phyloP scores from a whole-genome alignment of 116 monocot genomes.

The Dioscorea cayenensis region DNA sequence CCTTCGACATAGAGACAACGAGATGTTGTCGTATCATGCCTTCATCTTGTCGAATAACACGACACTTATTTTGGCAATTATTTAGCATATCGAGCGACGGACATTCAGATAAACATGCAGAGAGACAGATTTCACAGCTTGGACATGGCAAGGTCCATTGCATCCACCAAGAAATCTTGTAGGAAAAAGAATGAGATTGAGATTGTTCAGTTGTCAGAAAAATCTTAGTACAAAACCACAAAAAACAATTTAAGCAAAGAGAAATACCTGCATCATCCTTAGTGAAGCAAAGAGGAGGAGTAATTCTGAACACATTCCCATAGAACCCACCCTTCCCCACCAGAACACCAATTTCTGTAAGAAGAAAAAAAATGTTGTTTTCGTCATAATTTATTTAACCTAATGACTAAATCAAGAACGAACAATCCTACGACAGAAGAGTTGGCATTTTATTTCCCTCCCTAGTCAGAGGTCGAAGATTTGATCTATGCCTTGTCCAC shows the following conservation, averaged over 20 bases:
- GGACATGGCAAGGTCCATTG: constrained; percentile 49
- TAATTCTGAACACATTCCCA: constrained; percentile 89
- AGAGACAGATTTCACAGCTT: constrained; percentile 28
- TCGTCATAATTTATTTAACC: too few relatives aligned
- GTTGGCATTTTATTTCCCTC: too few relatives aligned
- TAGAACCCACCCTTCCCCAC: constrained; percentile 83
- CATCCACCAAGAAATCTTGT: constrained; percentile 54
- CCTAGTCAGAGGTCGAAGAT: too few relatives aligned
- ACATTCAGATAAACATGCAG: too few relatives aligned
- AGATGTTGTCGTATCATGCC: too few relatives aligned
- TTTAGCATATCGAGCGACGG: too few relatives aligned
- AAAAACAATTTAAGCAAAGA: not conserved
- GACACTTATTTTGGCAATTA: too few relatives aligned
- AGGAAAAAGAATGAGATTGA: not conserved
- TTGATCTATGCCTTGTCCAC: too few relatives aligned
- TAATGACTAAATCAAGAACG: too few relatives aligned
- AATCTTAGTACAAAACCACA: not conserved
- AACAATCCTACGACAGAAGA: too few relatives aligned
- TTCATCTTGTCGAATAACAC: too few relatives aligned
- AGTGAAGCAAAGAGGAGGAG: constrained; percentile 92
- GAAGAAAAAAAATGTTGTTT: not conserved
- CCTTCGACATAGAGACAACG: too few relatives aligned
- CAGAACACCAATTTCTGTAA: constrained; percentile 81
- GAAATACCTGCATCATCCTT: constrained; percentile 72
- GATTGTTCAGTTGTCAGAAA: not conserved